Evolutionary conservation across 257 asterid species (phyloP).

Genomic region (Solanum peruvianum): DNA sequence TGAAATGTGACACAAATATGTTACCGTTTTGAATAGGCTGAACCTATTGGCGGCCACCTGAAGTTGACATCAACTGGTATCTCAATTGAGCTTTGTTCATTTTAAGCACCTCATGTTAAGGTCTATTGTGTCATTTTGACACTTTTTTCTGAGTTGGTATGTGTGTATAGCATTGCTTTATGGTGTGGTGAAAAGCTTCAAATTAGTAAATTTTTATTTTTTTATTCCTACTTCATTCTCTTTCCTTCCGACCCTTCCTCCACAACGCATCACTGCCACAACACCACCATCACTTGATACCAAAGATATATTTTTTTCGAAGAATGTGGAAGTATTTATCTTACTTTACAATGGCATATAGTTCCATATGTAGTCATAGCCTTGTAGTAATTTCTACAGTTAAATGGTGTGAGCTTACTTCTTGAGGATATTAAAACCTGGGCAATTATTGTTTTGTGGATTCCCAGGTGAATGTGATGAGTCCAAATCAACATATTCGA

Average conservation of each 20-base stretch:
- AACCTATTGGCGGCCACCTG: neutral
- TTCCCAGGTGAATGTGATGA: neutral
- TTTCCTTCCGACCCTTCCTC: neutral
- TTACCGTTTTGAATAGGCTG: neutral
- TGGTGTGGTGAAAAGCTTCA: neutral
- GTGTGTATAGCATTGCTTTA: neutral
- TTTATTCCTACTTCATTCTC: neutral
- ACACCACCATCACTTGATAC: neutral
- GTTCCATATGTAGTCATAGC: too few relatives aligned
- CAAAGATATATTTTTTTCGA: neutral
- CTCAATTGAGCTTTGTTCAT: neutral
- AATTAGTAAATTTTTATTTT: too few relatives aligned
- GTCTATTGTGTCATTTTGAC: neutral
- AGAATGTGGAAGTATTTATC: neutral
- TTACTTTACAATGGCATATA: neutral
- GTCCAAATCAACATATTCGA: neutral
- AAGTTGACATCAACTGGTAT: neutral
- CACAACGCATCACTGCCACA: neutral
- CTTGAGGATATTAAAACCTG: neutral
- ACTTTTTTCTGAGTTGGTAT: neutral
- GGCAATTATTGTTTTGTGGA: neutral
- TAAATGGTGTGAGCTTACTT: neutral
- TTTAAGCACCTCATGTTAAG: neutral
- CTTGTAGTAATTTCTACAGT: too few relatives aligned
- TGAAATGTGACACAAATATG: neutral